Evolutionary conservation across 805 yeast genomes (phyloP), one percentile per base, ranked within the genome.

Genomic region (Candida insectalens): DNA sequence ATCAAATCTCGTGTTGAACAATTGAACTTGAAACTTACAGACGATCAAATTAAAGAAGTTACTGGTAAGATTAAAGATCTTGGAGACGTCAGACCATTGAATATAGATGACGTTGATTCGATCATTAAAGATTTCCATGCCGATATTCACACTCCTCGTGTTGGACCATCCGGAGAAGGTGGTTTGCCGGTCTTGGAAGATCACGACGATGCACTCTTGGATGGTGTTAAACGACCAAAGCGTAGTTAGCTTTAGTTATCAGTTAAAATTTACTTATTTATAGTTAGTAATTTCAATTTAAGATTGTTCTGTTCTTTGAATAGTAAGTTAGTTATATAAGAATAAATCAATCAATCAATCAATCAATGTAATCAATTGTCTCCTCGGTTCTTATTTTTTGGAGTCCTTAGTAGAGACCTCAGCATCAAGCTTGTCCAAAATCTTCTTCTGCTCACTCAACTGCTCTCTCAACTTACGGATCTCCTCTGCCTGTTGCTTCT

Each of bases 401-500:
- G 23, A 27, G 20, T 17, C 15, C 19, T 27, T 27, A 5, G 8
- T 18, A n/a, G 30, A 12, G 18, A 10, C 30, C 17, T 74, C 70
- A 42, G 54, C 48, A 50, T 69, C 67, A 47, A 73, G 60, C 34
- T 69, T 59, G 33, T 60, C 67, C 42, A 73, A 60, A 42, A 68
- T 62, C 42, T 72, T 68, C 68, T 77, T 78, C 57, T 78, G 92
- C 63, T 81, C 68, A 59, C 78, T 74, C 58, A 87, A 69, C 52
- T 80, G 73, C 57, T 81, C 85, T 59, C 68, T 80, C 59, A 87
- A 73, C 32, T 71, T 70, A 53, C 73, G 77, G 57, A 87, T 68
- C 67, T 81, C 85, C 60, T 85, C 95, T 56, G 79, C 81, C 68
- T 89, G 95, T 56, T 82, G 95, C 65, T 84, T 78, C 63, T 75